Percentiles rank a stretch among this genome's conserved stretches.
These are phyloP conservation scores for Penicillium diatomitis DNA, from an alignment of 495 filamentous ascomycete genomes.

Conservation along the genomic window DNA sequence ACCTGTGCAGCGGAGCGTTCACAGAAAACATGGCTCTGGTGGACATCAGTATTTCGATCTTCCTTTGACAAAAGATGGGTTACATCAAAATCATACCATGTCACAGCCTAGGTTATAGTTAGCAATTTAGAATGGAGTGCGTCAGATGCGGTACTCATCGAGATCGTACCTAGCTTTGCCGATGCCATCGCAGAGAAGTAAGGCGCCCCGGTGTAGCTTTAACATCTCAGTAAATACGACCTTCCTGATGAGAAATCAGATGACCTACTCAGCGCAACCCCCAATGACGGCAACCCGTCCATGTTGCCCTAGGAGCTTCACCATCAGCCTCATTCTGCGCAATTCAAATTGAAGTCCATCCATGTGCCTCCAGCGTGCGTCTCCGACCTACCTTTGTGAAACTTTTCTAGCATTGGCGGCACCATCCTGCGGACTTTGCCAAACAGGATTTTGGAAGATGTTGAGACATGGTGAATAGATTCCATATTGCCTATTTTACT, in stretches of 20 bases:
- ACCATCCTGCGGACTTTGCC: slow-evolving; percentile 80
- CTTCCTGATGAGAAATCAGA: background rate
- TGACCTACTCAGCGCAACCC: slow-evolving; percentile 69
- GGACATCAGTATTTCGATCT: slow-evolving; percentile 3
- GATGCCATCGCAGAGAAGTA: slow-evolving; percentile 98
- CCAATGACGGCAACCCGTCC: slow-evolving; percentile 91
- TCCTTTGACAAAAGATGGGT: background rate
- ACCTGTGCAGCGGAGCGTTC: slow-evolving; percentile 70
- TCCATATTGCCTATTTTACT: slow-evolving; percentile 19
- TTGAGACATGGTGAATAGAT: slow-evolving; percentile 40
- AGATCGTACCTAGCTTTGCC: slow-evolving; percentile 56
- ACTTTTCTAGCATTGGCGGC: slow-evolving; percentile 88
- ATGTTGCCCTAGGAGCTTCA: slow-evolving; percentile 59
- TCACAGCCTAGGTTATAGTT: slow-evolving; percentile 50
- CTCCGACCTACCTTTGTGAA: slow-evolving; percentile 74
- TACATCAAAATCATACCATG: slow-evolving; percentile 44
- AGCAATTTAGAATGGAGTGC: background rate
- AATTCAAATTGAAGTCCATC: too few relatives aligned
- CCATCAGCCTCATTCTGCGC: too few relatives aligned
- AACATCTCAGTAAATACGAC: background rate
- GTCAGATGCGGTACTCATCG: too few relatives aligned
- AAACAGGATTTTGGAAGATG: slow-evolving; percentile 63
- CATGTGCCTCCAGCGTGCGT: too few relatives aligned
- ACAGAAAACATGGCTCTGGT: slow-evolving; percentile 91
- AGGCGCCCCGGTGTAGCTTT: slow-evolving; percentile 84